phyloP scores from a whole-genome alignment of 306 rosid genomes.

The Hippophae rhamnoides region DNA sequence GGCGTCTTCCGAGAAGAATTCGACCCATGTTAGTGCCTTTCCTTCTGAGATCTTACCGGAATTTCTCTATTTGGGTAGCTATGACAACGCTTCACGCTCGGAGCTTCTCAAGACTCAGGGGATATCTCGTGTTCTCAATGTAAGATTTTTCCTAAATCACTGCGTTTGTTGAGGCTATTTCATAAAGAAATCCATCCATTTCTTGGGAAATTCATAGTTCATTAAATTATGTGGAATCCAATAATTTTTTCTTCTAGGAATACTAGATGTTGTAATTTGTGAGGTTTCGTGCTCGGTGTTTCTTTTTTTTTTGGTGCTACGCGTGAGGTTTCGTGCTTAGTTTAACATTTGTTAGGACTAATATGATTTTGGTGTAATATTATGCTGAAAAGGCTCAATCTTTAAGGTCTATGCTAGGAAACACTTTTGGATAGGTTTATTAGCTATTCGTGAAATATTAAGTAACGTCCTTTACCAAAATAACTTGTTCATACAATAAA shows the following conservation, averaged over 20 bases:
- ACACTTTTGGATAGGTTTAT: no score
- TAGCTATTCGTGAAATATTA: no score
- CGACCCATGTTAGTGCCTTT: slow-evolving; percentile 73
- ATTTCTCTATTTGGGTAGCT: slow-evolving; percentile 87
- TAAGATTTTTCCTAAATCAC: slow-evolving; percentile 18
- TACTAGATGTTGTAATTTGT: neutral
- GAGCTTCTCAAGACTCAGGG: slow-evolving; percentile 97
- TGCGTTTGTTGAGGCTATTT: neutral
- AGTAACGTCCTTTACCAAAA: no score
- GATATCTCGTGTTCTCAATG: slow-evolving; percentile 86
- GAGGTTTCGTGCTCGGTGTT: neutral
- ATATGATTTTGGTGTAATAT: neutral
- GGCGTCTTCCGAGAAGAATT: slow-evolving; percentile 54
- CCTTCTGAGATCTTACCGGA: slow-evolving; percentile 86
- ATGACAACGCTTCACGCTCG: slow-evolving; percentile 93
- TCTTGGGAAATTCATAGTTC: neutral
- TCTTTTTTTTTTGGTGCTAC: no score
- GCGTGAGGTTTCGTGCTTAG: neutral
- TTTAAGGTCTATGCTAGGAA: no score
- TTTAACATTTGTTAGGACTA: no score
- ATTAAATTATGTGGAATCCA: neutral
- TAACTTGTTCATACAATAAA: no score
- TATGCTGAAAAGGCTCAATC: neutral
- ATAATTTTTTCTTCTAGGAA: neutral
- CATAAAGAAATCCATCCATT: neutral